A percentile compares a stretch with the other conserved stretches of the same genome.
These are phyloP conservation scores for Bruguiera hainesii DNA, from an alignment of 441 rosid species.

Conservation along the genomic window DNA sequence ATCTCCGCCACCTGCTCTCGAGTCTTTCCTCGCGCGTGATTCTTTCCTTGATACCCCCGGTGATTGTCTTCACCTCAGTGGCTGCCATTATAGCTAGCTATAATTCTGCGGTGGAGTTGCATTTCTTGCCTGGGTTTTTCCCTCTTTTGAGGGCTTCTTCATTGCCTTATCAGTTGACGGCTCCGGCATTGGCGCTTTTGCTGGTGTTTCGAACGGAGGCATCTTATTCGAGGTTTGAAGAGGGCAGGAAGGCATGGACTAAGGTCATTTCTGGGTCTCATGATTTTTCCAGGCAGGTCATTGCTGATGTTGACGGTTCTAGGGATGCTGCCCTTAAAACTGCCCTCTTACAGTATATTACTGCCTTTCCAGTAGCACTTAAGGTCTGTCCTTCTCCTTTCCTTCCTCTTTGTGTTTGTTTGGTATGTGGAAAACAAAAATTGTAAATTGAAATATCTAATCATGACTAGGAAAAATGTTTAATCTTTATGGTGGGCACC, in stretches of 20 bases:
- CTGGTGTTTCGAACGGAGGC: constrained; percentile 91
- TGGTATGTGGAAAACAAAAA: too few relatives aligned
- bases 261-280: constrained; percentile 59
- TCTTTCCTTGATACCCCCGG: constrained; percentile 76
- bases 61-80: constrained; percentile 62
- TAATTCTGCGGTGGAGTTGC: constrained; percentile 61
- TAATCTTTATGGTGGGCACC: too few relatives aligned
- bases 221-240: constrained; percentile 84
- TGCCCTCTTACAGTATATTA: constrained; percentile 60
- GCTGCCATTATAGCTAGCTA: constrained; percentile 60
- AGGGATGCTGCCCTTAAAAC: constrained; percentile 48
- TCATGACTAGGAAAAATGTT: too few relatives aligned
- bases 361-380: constrained; percentile 85
- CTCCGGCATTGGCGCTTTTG: constrained; percentile 86
- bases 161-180: constrained; percentile 86
- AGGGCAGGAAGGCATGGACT: constrained; percentile 86
- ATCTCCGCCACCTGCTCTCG: constrained; percentile 67
- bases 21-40: constrained; percentile 79
- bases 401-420: too few relatives aligned
- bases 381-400: constrained; percentile 41
- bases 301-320: constrained; percentile 47
- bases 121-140: constrained; percentile 58
- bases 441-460: too few relatives aligned
- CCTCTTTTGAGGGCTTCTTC: constrained; percentile 71
- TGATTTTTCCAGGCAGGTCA: constrained; percentile 72